phyloP scores from a whole-genome alignment of 2,329 filamentous ascomycete species.

The Ceratocystiopsis sp. region DNA sequence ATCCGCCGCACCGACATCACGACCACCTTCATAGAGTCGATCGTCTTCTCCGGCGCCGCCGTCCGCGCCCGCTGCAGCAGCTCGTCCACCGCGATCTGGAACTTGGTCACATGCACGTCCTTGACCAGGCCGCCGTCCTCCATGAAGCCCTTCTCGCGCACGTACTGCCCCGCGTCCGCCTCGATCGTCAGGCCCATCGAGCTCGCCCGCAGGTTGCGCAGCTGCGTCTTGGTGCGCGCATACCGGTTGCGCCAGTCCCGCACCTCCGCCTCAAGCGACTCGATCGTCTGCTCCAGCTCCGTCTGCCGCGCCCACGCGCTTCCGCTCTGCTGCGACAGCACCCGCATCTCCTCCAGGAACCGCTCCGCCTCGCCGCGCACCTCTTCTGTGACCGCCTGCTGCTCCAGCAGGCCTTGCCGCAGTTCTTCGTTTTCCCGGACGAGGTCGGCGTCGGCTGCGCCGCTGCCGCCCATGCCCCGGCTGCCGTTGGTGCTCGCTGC shows the following conservation, averaged over 20 bases:
- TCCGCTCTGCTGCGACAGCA: constrained; percentile 64
- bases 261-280: constrained; percentile 64
- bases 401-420: constrained; percentile 47
- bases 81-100: constrained; percentile 88
- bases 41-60: constrained; percentile 55
- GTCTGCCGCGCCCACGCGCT: constrained; percentile 69
- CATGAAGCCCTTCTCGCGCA: constrained; percentile 49
- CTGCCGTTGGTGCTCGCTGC: neutral
- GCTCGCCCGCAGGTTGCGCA: constrained; percentile 63
- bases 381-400: constrained; percentile 71
- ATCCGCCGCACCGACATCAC: constrained; percentile 71
- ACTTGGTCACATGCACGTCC: constrained; percentile 85
- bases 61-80: constrained; percentile 60
- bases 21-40: constrained; percentile 76
- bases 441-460: constrained; percentile 33
- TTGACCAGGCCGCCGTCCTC: constrained; percentile 64
- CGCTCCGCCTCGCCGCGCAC: constrained; percentile 69
- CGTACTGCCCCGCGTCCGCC: constrained; percentile 50
- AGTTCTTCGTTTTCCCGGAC: constrained; percentile 54
- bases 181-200: constrained; percentile 57
- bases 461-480: constrained; percentile 3
- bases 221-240: constrained; percentile 71
- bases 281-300: constrained; percentile 56
- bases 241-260: constrained; percentile 85
- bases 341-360: constrained; percentile 79